A percentile compares a stretch with the other conserved stretches of the same genome.
These are phyloP conservation scores for Phylloporus arenicola DNA, from an alignment of 768 basidiomycete genomes.

Conservation along the genomic window DNA sequence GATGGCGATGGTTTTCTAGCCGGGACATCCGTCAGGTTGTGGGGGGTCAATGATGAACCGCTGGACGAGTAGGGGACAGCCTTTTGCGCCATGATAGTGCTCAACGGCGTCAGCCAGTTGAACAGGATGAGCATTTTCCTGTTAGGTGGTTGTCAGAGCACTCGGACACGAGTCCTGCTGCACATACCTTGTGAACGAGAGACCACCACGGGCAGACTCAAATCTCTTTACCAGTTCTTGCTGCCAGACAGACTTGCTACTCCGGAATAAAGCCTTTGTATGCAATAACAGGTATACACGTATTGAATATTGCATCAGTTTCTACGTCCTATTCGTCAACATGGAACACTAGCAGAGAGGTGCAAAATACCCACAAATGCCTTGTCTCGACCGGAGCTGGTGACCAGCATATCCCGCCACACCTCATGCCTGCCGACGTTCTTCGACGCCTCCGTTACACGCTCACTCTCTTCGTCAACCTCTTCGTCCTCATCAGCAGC, in stretches of 20 bases:
- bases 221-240: constrained; percentile 54
- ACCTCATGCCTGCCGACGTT: constrained; percentile 60
- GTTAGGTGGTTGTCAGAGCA: constrained; percentile 6
- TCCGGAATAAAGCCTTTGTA: constrained; percentile 46
- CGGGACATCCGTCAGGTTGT: constrained; percentile 15
- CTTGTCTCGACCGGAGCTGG: constrained; percentile 80
- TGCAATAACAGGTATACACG: constrained; percentile 72
- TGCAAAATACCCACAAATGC: constrained; percentile 56
- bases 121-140: constrained; percentile 80
- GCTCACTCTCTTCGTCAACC: constrained; percentile 47
- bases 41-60: constrained; percentile 22
- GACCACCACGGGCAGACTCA: constrained; percentile 45
- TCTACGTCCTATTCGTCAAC: constrained; percentile 39
- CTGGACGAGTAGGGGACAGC: constrained; percentile 52
- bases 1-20: constrained; percentile 4
- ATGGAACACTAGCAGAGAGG: background rate
- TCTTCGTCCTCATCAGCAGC: constrained; percentile 34
- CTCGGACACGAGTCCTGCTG: constrained; percentile 5
- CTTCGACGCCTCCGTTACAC: constrained; percentile 38
- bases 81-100: constrained; percentile 66
- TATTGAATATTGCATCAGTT: constrained; percentile 83
- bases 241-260: constrained; percentile 44
- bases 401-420: constrained; percentile 74
- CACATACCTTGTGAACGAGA: constrained; percentile 70
- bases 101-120: constrained; percentile 79